phyloP scores from a whole-genome alignment of 257 asterid species.

The Ajuga chamaepitys region DNA sequence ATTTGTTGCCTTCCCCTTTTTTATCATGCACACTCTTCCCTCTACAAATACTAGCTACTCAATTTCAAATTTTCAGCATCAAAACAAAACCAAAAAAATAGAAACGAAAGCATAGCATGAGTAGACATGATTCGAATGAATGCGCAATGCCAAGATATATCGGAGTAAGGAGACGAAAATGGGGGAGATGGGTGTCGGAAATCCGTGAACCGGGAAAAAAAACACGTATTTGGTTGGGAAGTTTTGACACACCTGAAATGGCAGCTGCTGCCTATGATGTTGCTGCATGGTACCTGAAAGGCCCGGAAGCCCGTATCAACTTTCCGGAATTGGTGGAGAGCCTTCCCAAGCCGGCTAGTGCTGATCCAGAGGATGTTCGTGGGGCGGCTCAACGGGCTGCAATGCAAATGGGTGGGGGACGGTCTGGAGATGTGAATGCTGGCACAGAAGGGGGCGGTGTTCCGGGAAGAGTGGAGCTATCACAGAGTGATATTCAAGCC shows the following conservation, averaged over 20 bases:
- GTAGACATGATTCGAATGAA: conserved; percentile 3
- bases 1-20: neutral
- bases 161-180: conserved; percentile 44
- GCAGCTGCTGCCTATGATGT: conserved; percentile 65
- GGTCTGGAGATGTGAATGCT: neutral
- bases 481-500: conserved; percentile 52
- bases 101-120: conserved; percentile 7
- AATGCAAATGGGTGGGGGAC: conserved; percentile 13
- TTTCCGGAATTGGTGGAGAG: conserved; percentile 35
- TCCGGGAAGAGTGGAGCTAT: conserved; percentile 38
- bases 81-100: neutral
- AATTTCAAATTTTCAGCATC: neutral
- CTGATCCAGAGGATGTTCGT: conserved; percentile 31
- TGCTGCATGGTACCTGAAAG: conserved; percentile 46
- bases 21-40: conserved; percentile 1
- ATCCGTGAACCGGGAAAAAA: conserved; percentile 50
- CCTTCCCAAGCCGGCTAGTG: conserved; percentile 35
- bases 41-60: conserved; percentile 8
- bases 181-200: conserved; percentile 67
- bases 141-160: conserved; percentile 11
- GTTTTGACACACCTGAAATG: conserved; percentile 50
- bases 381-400: conserved; percentile 55
- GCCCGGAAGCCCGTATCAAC: conserved; percentile 36
- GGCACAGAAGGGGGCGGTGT: neutral
- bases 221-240: conserved; percentile 57